These are phyloP conservation scores for Panicum virgatum DNA, from an alignment of 202 grass and related monocot genomes.

Conservation along the genomic window DNA sequence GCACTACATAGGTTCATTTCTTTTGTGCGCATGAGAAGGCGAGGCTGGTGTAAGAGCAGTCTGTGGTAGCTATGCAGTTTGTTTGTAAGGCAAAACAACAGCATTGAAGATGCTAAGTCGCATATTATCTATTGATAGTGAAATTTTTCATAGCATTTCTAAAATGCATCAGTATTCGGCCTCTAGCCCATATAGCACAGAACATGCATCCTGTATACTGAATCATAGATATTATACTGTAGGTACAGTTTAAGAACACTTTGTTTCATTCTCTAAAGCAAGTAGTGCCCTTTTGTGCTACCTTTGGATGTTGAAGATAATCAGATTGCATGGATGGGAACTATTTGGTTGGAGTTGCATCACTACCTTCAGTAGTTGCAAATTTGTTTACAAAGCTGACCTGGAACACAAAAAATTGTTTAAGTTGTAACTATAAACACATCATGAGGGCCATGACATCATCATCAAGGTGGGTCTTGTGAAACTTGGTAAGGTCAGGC, in stretches of 20 bases:
- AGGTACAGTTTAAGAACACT: not conserved
- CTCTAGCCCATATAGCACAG: not conserved
- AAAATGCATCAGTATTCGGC: not conserved
- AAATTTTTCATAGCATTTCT: not conserved
- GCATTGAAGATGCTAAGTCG: not conserved
- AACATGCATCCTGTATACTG: not conserved
- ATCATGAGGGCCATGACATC: no score
- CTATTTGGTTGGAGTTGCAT: not conserved
- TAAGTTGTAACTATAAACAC: no score
- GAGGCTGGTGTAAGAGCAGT: not conserved
- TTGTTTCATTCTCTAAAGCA: not conserved
- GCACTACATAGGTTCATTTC: not conserved
- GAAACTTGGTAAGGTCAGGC: no score
- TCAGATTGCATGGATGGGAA: not conserved
- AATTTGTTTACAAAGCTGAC: no score
- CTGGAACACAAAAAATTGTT: no score
- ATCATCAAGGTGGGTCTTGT: no score
- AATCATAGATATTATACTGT: not conserved
- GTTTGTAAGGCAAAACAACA: not conserved
- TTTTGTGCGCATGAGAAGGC: not conserved
- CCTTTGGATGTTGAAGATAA: not conserved
- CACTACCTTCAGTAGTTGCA: no score
- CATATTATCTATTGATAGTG: not conserved
- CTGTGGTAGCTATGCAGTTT: not conserved
- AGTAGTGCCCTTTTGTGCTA: not conserved